Conservation (phyloP, 371 early-diverging fungal genomes). For the Saksenaea oblongispora region DNA sequence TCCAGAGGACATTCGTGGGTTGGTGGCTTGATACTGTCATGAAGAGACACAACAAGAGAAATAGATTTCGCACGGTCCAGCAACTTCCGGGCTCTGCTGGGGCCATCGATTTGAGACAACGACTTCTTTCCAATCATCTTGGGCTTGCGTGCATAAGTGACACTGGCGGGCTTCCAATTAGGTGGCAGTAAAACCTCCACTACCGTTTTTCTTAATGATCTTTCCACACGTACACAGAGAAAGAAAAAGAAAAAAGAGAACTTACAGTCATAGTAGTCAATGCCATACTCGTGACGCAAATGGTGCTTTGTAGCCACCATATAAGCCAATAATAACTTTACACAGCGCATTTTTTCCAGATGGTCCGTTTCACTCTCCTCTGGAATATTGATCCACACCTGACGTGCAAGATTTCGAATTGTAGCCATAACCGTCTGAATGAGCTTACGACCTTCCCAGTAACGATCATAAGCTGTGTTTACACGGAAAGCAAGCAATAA, state of each 20-base stretch:
- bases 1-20: conserved; percentile 24
- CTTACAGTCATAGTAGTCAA: conserved; percentile 43
- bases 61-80: conserved; percentile 7
- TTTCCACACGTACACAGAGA: conserved; percentile 10
- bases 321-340: conserved; percentile 74
- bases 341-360: conserved; percentile 67
- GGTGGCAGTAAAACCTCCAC: conserved; percentile 80
- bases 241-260: background rate
- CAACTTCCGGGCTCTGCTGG: background rate
- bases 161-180: conserved; percentile 19
- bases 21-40: conserved; percentile 27
- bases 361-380: conserved; percentile 48
- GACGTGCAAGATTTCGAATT: conserved; percentile 62
- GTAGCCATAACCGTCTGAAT: conserved; percentile 63
- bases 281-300: conserved; percentile 68
- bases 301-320: conserved; percentile 72
- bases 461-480: conserved; percentile 80
- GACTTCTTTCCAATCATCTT: conserved; percentile 93
- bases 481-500: conserved; percentile 79
- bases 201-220: conserved; percentile 61
- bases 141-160: conserved; percentile 48
- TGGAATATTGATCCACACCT: conserved; percentile 65
- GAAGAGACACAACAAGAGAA: conserved; percentile 17
- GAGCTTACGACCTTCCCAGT: conserved; percentile 72
- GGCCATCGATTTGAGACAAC: conserved; percentile 29